Conservation (phyloP, 2,329 filamentous ascomycete genomes). For the Pyrenochaeta sp. region DNA sequence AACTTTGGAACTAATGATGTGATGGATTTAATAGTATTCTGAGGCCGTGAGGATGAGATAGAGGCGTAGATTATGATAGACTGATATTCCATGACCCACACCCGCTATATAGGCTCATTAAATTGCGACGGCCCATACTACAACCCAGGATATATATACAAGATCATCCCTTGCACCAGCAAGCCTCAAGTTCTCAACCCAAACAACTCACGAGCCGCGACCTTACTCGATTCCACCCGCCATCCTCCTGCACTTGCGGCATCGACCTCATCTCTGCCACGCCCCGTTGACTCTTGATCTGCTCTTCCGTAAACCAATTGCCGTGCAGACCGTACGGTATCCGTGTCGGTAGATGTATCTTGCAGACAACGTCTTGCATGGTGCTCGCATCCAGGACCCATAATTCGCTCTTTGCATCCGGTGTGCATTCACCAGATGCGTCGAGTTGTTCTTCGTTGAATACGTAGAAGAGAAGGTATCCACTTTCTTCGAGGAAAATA, state of each 20-base stretch:
- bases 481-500: constrained; percentile 64
- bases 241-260: constrained; percentile 9
- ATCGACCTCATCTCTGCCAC: constrained; percentile 31
- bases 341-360: constrained; percentile 67
- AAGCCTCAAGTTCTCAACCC: too few species aligned
- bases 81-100: too few species aligned
- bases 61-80: too few species aligned
- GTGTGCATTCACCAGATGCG: constrained; percentile 54
- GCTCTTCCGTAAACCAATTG: constrained; percentile 47
- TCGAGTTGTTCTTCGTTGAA: constrained; percentile 73
- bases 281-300: constrained; percentile 40
- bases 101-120: too few species aligned
- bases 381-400: constrained; percentile 72
- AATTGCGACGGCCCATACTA: too few species aligned
- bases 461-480: constrained; percentile 72
- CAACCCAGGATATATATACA: too few species aligned
- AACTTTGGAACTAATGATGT: too few species aligned
- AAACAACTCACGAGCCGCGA: constrained; percentile 17
- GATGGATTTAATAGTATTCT: too few species aligned
- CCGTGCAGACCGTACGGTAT: constrained; percentile 72
- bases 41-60: too few species aligned
- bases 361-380: constrained; percentile 68
- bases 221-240: constrained; percentile 15
- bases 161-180: too few species aligned
- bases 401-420: constrained; percentile 61